phyloP scores from a whole-genome alignment of 108 stramenopile genomes.

The Nitzschia inconspicua region DNA sequence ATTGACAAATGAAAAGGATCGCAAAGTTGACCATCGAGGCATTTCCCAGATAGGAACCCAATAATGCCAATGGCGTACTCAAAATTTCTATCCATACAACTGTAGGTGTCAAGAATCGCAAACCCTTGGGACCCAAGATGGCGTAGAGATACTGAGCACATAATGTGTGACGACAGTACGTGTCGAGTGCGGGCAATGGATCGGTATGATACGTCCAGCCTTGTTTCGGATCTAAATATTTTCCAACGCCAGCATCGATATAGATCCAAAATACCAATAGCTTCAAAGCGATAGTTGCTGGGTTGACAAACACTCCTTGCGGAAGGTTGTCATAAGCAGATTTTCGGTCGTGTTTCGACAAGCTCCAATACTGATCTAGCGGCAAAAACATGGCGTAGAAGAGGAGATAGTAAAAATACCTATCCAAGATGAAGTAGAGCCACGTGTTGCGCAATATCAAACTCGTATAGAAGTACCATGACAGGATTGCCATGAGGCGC shows the following conservation, averaged over 20 bases:
- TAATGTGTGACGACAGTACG: slow-evolving; percentile 76
- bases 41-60: slow-evolving; percentile 54
- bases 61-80: slow-evolving; percentile 48
- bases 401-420: slow-evolving; percentile 79
- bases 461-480: slow-evolving; percentile 73
- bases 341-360: slow-evolving; percentile 21
- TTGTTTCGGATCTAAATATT: slow-evolving; percentile 61
- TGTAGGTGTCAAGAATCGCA: slow-evolving; percentile 70
- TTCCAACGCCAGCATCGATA: slow-evolving; percentile 81
- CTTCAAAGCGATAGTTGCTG: slow-evolving; percentile 50
- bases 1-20: slow-evolving; percentile 45
- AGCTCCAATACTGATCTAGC: slow-evolving; percentile 46
- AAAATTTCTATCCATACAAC: slow-evolving; percentile 80
- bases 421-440: slow-evolving; percentile 85
- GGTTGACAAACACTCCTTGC: slow-evolving; percentile 15
- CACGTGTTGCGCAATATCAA: slow-evolving; percentile 81
- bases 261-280: slow-evolving; percentile 77
- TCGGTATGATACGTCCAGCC: slow-evolving; percentile 75
- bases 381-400: slow-evolving; percentile 80
- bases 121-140: slow-evolving; percentile 63
- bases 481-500: slow-evolving; percentile 53
- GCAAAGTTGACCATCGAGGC: slow-evolving; percentile 30
- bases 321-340: background rate
- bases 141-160: slow-evolving; percentile 74
- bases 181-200: slow-evolving; percentile 79